Conservation (phyloP, 176 grass and related monocot genomes). For the Areca catechu region DNA sequence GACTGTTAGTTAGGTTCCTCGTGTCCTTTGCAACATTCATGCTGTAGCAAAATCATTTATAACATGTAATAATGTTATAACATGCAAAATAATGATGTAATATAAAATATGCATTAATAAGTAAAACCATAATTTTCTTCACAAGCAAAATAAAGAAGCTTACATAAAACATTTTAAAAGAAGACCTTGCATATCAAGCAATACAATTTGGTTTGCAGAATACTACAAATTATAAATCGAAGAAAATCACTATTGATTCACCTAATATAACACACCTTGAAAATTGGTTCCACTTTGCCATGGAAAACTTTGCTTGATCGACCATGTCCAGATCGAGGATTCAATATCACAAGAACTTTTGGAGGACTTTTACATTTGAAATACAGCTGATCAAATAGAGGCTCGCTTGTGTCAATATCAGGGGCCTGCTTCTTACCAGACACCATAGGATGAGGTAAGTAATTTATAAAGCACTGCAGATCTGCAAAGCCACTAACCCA, state of each 20-base stretch:
- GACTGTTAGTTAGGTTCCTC: no score
- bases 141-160: no score
- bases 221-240: neutral
- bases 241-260: neutral
- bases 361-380: slow-evolving; percentile 74
- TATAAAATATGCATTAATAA: no score
- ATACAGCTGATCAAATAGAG: slow-evolving; percentile 54
- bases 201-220: no score
- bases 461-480: slow-evolving; percentile 69
- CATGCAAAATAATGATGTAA: no score
- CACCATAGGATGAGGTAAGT: slow-evolving; percentile 40
- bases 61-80: no score
- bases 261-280: slow-evolving; percentile 51
- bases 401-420: slow-evolving; percentile 39
- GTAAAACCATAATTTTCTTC: no score
- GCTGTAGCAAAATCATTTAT: no score
- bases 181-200: no score
- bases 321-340: slow-evolving; percentile 91
- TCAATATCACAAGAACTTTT: slow-evolving; percentile 90
- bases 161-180: no score
- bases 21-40: no score
- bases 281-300: slow-evolving; percentile 90
- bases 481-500: slow-evolving; percentile 88
- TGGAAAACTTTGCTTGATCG: slow-evolving; percentile 93
- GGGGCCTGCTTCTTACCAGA: slow-evolving; percentile 46